Evolutionary conservation across 208 protist species (phyloP), one percentile per base, ranked within the genome.

Genomic region (Jaenimonas drosophilae): DNA sequence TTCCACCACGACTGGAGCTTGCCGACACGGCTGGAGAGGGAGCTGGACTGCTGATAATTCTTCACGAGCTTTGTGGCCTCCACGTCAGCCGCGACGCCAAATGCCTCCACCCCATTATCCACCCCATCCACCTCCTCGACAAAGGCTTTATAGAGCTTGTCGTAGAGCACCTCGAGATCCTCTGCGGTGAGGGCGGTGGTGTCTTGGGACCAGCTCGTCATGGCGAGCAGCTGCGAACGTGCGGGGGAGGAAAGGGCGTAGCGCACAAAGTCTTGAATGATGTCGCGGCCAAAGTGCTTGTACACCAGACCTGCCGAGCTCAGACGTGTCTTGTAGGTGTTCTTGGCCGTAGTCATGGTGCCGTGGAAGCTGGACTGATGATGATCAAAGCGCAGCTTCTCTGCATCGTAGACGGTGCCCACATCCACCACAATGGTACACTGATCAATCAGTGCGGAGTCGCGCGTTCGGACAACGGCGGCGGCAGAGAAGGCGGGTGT

Each of bases 371-470:
- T 76, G 7, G 60, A 52, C 74, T 99, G 97, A 59, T 98, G 96
- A 64, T 98, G 96, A 60, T 98, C 97, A 53, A 77, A 98, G 49
- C 81, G 79, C 24, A 75, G 43, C 27, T 30, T 50, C n/a, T 39
- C 60, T 0, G 64, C 67, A 52, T 98, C 83, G 72, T 98, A 98
- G 21, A 87, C 59, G 23, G 75, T 91, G 38, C 96, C 97, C 21
- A 99, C 95, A 69, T 99, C 97, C 34, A 97, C 88, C 3, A 97
- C 79, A 40, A 97, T 70, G 34, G 79, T 70, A 33, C 70, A 76
- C 25, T 54, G 17, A 11, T 75, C 74, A 30, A 98, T 67, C 52
- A 78, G 29, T 24, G 45, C 59, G 2, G 56, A 51, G 57, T 97
- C 87, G 37, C 96, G 68, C 19, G 90, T 88, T 62, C 96, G 80